Evolutionary conservation across 1,284 basidiomycete species (phyloP).

Genomic region (Malassezia sp.): DNA sequence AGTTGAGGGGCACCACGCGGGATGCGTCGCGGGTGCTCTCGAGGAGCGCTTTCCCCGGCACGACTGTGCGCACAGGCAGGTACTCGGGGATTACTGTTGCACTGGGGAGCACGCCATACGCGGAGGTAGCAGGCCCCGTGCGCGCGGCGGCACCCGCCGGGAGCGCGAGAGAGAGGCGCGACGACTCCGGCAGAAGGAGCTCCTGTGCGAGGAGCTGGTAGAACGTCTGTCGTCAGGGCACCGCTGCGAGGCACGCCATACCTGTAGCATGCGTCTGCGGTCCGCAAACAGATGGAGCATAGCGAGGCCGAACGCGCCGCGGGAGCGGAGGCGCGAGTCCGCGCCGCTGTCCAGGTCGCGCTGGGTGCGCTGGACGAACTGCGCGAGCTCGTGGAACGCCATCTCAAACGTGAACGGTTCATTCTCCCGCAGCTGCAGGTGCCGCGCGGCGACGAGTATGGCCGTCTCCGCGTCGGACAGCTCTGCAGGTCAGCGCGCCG

Average conservation of each 20-base stretch:
- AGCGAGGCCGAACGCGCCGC: background rate
- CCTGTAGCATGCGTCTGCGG: slow-evolving; percentile 1
- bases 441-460: slow-evolving; percentile 35
- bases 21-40: background rate
- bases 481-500: slow-evolving; percentile 16
- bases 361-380: slow-evolving; percentile 21
- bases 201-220: slow-evolving; percentile 14
- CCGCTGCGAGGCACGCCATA: background rate
- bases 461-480: slow-evolving; percentile 35
- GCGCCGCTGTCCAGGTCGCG: slow-evolving; percentile 5
- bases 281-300: slow-evolving; percentile 2
- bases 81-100: slow-evolving; percentile 9
- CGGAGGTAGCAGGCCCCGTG: slow-evolving; percentile 10
- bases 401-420: slow-evolving; percentile 45
- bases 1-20: slow-evolving; percentile 3
- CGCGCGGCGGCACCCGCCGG: slow-evolving; percentile 9
- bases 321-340: background rate
- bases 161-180: slow-evolving; percentile 10
- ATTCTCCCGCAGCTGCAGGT: slow-evolving; percentile 31
- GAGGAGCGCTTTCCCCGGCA: slow-evolving; percentile 10
- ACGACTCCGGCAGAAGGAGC: slow-evolving; percentile 20
- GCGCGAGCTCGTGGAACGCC: slow-evolving; percentile 29
- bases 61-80: slow-evolving; percentile 4
- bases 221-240: slow-evolving; percentile 13
- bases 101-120: slow-evolving; percentile 9